phyloP scores from a whole-genome alignment of 768 basidiomycete species.

The Tylopilus sp. region DNA sequence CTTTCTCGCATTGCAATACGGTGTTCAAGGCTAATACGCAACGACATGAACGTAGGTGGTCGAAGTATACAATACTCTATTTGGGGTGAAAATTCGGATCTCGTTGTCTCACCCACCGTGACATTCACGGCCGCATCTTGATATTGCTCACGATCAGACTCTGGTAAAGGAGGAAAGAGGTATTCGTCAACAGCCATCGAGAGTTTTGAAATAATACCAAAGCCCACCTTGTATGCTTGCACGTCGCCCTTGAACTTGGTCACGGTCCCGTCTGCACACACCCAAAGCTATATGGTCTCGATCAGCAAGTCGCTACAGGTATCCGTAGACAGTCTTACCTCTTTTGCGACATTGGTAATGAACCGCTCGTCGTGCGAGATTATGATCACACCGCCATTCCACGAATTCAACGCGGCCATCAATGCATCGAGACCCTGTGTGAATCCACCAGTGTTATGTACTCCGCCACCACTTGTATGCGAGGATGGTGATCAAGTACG shows the following conservation, averaged over 20 bases:
- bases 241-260: conserved; percentile 88
- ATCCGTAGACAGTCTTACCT: conserved; percentile 41
- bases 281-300: conserved; percentile 67
- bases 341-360: conserved; percentile 84
- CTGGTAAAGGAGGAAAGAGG: conserved; percentile 32
- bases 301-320: background rate
- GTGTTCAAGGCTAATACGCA: background rate
- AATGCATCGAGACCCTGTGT: conserved; percentile 87
- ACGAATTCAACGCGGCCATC: conserved; percentile 73
- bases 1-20: too few species aligned
- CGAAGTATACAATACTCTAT: background rate
- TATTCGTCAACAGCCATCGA: background rate
- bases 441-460: background rate
- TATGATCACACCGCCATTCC: conserved; percentile 91
- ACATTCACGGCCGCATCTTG: conserved; percentile 48
- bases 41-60: background rate
- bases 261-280: conserved; percentile 82
- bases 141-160: conserved; percentile 73
- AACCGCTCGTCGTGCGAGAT: conserved; percentile 96
- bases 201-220: background rate
- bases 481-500: conserved; percentile 3
- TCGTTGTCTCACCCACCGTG: background rate
- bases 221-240: conserved; percentile 78
- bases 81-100: background rate
- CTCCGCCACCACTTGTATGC: too few species aligned